Evolutionary conservation across 768 basidiomycete genomes (phyloP), one percentile per base, ranked within the genome.

Genomic region (Serendipita vermifera): DNA sequence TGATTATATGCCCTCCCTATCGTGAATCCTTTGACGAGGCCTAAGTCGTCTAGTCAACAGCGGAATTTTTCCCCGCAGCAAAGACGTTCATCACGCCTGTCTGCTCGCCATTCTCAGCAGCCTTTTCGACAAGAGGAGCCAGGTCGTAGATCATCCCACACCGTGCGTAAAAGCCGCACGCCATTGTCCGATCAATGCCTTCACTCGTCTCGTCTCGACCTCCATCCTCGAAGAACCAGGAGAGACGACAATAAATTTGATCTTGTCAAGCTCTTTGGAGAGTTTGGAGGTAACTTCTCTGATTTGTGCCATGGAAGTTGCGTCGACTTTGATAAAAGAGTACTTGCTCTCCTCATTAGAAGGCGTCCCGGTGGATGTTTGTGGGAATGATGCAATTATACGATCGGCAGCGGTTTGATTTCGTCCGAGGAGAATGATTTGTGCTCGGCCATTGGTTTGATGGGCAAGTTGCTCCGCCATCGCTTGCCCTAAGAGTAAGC

Each of bases 271-370:
- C 17, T 67, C 63, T 5, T 55, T 33, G 7, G 58, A 57, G 31
- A 76, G 64, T 22, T 66, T 65, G 3, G 61, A 56, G 6, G 58
- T 35, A 13, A 67, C 64, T n/a, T 61, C 58, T 35, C 71, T 68
- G 2, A 79, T 72, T 59, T 78, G 77, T 64, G 70, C 69, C 72
- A 81, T 77, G 32, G 74, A 64, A 15, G 72, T 69, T 4, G 69
- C 73, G 41, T 80, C 79, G 68, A 77, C 77, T 58, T 71, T 63
- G n/a, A 79, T 68, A 62, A 79, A 79, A 59, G 77, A 74, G 64
- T 73, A 63, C 64, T 62, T 56, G 55, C 55, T 60, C 5, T 13
- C 11, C 1, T 54, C 64, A 2, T 57, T 40, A 1, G 22, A n/a
- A 3, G 62, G 43, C 2, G 43, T 55, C 17, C 68, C 66, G n/a